A percentile compares a stretch with the other conserved stretches of the same genome.
Conservation (phyloP, 1,139 yeast species). For the Debaryomyces udenii region DNA sequence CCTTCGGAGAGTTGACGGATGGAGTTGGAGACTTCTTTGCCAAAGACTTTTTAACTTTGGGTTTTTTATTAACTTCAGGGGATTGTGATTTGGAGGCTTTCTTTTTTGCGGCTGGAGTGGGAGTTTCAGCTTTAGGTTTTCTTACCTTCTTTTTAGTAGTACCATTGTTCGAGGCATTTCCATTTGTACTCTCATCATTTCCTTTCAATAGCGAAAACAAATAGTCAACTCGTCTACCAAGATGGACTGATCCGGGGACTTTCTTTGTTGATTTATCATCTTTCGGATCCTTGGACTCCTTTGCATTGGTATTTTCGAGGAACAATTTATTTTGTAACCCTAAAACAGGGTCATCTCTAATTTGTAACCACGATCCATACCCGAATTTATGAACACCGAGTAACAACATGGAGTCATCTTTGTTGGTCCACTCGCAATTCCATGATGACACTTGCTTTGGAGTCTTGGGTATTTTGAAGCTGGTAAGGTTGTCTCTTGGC, state of each 20-base stretch:
- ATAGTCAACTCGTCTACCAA: constrained; percentile 92
- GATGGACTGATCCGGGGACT: constrained; percentile 91
- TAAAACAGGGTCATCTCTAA: constrained; percentile 91
- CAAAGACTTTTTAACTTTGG: constrained; percentile 17
- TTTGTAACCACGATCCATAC: constrained; percentile 92
- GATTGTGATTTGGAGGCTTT: constrained; percentile 22
- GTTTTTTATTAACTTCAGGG: constrained; percentile 20
- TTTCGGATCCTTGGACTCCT: constrained; percentile 29
- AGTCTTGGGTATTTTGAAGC: constrained; percentile 57
- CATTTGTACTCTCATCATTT: constrained; percentile 38
- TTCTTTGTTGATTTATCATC: constrained; percentile 55
- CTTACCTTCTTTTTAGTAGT: constrained; percentile 20
- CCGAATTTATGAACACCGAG: constrained; percentile 93
- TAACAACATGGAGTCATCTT: constrained; percentile 84
- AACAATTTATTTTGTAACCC: constrained; percentile 84
- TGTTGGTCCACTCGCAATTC: constrained; percentile 83
- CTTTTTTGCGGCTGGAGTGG: constrained; percentile 16
- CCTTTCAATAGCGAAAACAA: constrained; percentile 70
- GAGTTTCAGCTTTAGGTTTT: constrained; percentile 24
- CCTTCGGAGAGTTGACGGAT: constrained; percentile 15
- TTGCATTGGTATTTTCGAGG: constrained; percentile 47
- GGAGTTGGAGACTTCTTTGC: constrained; percentile 14
- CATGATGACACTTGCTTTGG: constrained; percentile 90
- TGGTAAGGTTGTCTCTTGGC: constrained; percentile 58
- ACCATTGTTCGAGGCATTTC: constrained; percentile 14